A percentile compares a stretch with the other conserved stretches of the same genome.
Conservation (phyloP, 1,284 basidiomycete genomes). For the Irpex sp. region DNA sequence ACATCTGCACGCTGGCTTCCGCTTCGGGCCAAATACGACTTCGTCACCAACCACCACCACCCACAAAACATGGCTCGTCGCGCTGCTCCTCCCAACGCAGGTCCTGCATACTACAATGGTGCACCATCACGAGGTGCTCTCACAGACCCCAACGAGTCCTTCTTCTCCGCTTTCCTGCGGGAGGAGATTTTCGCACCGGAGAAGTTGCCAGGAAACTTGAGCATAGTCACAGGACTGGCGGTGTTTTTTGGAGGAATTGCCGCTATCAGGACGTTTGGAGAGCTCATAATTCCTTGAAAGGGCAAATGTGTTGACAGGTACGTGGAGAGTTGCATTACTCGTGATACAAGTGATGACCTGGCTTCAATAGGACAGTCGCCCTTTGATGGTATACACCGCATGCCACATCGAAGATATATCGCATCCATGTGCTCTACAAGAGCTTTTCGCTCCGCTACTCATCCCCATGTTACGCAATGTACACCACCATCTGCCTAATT, state of each 20-base stretch:
- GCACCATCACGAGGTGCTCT: constrained; percentile 31
- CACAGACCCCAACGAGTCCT: constrained; percentile 56
- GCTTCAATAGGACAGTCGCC: neutral
- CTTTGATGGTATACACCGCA: neutral
- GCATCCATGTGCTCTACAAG: neutral
- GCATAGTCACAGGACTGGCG: constrained; percentile 56
- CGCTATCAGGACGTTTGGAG: constrained; percentile 68
- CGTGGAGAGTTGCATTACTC: neutral
- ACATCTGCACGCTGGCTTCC: neutral
- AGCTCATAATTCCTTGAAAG: constrained; percentile 54
- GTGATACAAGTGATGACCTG: neutral
- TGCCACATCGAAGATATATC: neutral
- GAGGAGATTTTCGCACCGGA: constrained; percentile 69
- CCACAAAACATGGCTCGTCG: constrained; percentile 61
- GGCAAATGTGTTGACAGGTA: constrained; percentile 32
- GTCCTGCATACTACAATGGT: constrained; percentile 49
- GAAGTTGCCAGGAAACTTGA: constrained; percentile 69
- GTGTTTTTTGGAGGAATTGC: constrained; percentile 67
- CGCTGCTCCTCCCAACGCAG: constrained; percentile 48
- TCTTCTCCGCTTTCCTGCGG: constrained; percentile 56
- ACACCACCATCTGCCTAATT: neutral
- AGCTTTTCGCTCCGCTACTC: neutral
- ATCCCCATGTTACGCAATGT: neutral
- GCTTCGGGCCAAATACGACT: neutral
- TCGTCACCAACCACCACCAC: neutral